Evolutionary conservation across 192 early-diverging fungal genomes (phyloP).

Genomic region (Umbelopsis ramanniana): DNA sequence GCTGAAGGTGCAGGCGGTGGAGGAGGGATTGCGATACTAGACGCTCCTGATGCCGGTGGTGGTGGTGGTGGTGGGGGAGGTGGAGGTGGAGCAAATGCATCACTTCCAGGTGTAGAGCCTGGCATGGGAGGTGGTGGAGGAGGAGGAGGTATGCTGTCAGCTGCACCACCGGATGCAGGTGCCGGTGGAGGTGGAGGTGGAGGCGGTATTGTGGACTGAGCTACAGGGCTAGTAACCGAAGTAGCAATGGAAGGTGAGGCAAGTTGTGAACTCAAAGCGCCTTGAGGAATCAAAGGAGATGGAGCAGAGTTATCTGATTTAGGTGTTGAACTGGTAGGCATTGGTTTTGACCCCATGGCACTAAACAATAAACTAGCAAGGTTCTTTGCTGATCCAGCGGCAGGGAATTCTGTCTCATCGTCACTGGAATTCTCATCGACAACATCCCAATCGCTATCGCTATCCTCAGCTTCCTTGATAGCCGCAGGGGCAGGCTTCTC

Average conservation of each 20-base stretch:
- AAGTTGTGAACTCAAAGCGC: conserved; percentile 23
- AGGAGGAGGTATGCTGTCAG: conserved; percentile 16
- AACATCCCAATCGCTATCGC: conserved; percentile 46
- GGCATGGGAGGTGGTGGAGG: conserved; percentile 26
- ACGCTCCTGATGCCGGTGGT: conserved; percentile 20
- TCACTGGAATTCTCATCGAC: conserved; percentile 39
- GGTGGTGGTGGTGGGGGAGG: conserved; percentile 26
- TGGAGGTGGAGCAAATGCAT: conserved; percentile 9
- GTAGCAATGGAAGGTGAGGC: conserved; percentile 13
- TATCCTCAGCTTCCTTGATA: conserved; percentile 19
- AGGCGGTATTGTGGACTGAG: neutral
- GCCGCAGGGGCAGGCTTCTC: conserved; percentile 26
- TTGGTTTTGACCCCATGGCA: conserved; percentile 27
- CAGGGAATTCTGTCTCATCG: conserved; percentile 31
- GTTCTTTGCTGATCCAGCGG: conserved; percentile 39
- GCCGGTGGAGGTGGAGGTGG: conserved; percentile 25
- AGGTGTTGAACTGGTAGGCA: neutral
- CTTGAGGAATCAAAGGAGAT: conserved; percentile 16
- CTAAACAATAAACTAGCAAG: conserved; percentile 36
- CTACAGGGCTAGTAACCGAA: conserved; percentile 18
- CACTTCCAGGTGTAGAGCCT: neutral
- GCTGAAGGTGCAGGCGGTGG: conserved; percentile 16
- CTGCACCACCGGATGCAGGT: neutral
- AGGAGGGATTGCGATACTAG: conserved; percentile 4
- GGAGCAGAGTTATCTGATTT: neutral